Conservation (phyloP, 2,329 filamentous ascomycete species). For the Pseudocercospora crystallina region DNA sequence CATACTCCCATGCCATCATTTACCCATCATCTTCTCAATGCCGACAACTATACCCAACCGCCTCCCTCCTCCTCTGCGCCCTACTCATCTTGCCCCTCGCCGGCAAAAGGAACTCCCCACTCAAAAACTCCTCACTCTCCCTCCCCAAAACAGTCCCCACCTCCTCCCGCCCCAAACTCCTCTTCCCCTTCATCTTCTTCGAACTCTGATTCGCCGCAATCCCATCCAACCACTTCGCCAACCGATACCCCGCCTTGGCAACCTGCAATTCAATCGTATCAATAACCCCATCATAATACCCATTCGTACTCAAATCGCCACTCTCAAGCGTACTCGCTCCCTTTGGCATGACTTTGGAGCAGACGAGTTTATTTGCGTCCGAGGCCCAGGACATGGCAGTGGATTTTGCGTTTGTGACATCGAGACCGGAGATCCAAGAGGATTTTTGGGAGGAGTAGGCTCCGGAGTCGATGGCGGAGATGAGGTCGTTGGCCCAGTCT, state of each 20-base stretch:
- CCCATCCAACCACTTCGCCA: slow-evolving; percentile 38
- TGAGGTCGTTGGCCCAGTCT: slow-evolving; percentile 40
- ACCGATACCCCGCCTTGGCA: slow-evolving; percentile 42
- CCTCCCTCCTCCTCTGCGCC: slow-evolving; percentile 11
- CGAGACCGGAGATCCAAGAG: slow-evolving; percentile 41
- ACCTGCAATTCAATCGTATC: slow-evolving; percentile 44
- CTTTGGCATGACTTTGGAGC: slow-evolving; percentile 41
- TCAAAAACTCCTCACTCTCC: background rate
- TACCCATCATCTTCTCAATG: background rate
- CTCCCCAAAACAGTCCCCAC: background rate
- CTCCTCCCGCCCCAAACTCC: background rate
- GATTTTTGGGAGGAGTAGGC: slow-evolving; percentile 35
- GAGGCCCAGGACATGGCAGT: slow-evolving; percentile 43
- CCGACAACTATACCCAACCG: slow-evolving; percentile 6
- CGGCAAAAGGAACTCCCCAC: background rate
- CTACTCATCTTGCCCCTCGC: background rate
- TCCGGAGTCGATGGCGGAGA: slow-evolving; percentile 40
- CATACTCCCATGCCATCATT: too few relatives aligned
- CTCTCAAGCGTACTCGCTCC: slow-evolving; percentile 37
- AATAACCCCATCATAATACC: slow-evolving; percentile 36
- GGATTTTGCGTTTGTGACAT: slow-evolving; percentile 36
- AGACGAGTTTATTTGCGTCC: slow-evolving; percentile 45
- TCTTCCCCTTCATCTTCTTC: slow-evolving; percentile 7
- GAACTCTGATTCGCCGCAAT: slow-evolving; percentile 27
- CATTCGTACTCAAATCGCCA: slow-evolving; percentile 36